phyloP scores from a whole-genome alignment of 129 eudicot species.

The Centrapalus pauciflorus region DNA sequence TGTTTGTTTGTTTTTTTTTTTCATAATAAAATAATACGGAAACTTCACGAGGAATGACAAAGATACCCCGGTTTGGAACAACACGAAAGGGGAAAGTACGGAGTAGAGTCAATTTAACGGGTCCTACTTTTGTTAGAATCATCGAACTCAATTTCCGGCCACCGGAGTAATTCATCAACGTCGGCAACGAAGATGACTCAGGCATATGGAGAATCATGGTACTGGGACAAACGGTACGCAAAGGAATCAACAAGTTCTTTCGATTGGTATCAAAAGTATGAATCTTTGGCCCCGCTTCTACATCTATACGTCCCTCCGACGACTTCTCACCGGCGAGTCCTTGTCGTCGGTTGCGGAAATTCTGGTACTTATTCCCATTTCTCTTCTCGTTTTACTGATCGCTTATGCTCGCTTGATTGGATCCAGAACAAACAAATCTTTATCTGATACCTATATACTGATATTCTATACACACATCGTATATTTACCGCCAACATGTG shows the following conservation, averaged over 20 bases:
- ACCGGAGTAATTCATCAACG: constrained; percentile 1
- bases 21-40: too few species aligned
- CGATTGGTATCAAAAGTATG: constrained; percentile 90
- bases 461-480: too few species aligned
- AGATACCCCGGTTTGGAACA: neutral
- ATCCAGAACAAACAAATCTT: neutral
- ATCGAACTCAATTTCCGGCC: constrained; percentile 1
- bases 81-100: neutral
- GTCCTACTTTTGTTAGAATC: neutral
- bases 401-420: neutral
- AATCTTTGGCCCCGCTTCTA: constrained; percentile 61
- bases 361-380: constrained; percentile 36
- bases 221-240: constrained; percentile 81
- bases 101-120: neutral
- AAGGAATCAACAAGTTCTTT: constrained; percentile 47
- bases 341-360: constrained; percentile 86
- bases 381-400: neutral
- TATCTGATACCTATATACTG: neutral
- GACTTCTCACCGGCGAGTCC: constrained; percentile 33
- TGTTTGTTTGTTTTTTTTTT: too few species aligned
- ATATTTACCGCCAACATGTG: too few species aligned
- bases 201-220: constrained; percentile 86
- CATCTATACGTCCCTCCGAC: constrained; percentile 49
- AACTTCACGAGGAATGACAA: too few species aligned
- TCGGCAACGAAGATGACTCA: constrained; percentile 25